Evolutionary conservation across 345 rosid species (phyloP), one percentile per base, ranked within the genome.

Genomic region (Rhizophora apiculata): DNA sequence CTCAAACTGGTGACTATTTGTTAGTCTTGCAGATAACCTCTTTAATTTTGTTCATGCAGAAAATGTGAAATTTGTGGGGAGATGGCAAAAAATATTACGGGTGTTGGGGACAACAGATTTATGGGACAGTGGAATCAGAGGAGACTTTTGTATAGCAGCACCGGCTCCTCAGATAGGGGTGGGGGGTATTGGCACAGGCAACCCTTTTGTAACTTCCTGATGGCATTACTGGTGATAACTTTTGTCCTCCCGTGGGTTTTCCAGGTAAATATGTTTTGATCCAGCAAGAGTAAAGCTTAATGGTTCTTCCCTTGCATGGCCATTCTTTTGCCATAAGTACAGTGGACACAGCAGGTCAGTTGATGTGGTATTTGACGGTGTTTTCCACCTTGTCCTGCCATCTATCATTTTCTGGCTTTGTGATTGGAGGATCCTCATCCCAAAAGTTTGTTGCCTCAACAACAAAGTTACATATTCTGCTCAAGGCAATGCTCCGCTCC

Each of bases 211-310:
- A 89, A 89, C 83, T 84, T 89, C 78, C 73, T 89, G 68, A 79
- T 87, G 89, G 89, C 87, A 8, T 87, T 89, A 75, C 73, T 89
- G 37, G 89, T 89, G 15, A 84, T 89, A 54, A 88, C 91, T 54
- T 89, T 89, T 36, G 84, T 89, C n/a, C 73, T 89, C 37, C 91
- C 95, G n/a, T 89, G 91, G 91, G 84, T 87, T 71, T 81, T 89
- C 70, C 91, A 86, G 36, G 83, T 78, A 60, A 79, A 82, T 67
- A 64, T 89, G 78, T 85, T 87, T 61, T 89, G 75, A n/a, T 26
- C 37, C 37, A 7, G 39, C 43, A 20, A 5, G 63, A 21, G 29
- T 52, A 49, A 21, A 22, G 46, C 46, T 49, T 15, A n/a, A 53
- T 29, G 66, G 20, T 63, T 74, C 69, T 55, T 60, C 60, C 37